Percentiles rank a stretch among this genome's conserved stretches.
Conservation (phyloP, 192 early-diverging fungal species). For the Coemansia sp. region DNA sequence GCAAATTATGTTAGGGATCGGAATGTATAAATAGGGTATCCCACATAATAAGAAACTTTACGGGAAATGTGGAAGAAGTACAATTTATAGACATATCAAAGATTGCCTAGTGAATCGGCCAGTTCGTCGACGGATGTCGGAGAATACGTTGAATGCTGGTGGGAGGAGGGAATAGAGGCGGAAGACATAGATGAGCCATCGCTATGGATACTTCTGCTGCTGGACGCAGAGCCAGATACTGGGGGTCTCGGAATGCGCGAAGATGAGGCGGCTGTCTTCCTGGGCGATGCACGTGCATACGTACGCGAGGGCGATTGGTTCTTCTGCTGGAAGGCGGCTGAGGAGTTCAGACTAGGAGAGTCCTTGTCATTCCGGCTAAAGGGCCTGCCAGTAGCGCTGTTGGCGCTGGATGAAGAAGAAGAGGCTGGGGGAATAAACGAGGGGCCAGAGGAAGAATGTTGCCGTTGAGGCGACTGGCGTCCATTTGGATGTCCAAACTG, state of each 20-base stretch:
- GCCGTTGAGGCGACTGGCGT: neutral
- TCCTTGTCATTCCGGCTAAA: neutral
- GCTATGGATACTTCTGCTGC: slow-evolving; percentile 1
- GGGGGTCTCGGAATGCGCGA: slow-evolving; percentile 31
- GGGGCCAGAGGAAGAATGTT: neutral
- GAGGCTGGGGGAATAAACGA: slow-evolving; percentile 3
- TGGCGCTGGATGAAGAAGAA: neutral
- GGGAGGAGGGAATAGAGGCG: slow-evolving; percentile 2
- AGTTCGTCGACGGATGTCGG: slow-evolving; percentile 22
- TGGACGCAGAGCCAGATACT: slow-evolving; percentile 6
- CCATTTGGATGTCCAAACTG: neutral
- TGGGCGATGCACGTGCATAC: neutral
- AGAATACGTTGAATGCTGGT: slow-evolving; percentile 5
- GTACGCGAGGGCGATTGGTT: neutral
- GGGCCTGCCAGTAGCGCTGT: neutral
- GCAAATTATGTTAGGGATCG: too few relatives aligned
- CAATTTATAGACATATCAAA: slow-evolving; percentile 2
- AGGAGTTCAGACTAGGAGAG: neutral
- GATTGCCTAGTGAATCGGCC: slow-evolving; percentile 15
- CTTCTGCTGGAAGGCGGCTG: neutral
- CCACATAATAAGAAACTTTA: too few relatives aligned
- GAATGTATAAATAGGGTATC: too few relatives aligned
- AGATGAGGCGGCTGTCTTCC: neutral
- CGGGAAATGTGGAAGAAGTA: neutral
- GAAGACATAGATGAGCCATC: neutral